A percentile compares a stretch with the other conserved stretches of the same genome.
Conservation (phyloP, 441 rosid species). For the Theobroma grandiflorum region DNA sequence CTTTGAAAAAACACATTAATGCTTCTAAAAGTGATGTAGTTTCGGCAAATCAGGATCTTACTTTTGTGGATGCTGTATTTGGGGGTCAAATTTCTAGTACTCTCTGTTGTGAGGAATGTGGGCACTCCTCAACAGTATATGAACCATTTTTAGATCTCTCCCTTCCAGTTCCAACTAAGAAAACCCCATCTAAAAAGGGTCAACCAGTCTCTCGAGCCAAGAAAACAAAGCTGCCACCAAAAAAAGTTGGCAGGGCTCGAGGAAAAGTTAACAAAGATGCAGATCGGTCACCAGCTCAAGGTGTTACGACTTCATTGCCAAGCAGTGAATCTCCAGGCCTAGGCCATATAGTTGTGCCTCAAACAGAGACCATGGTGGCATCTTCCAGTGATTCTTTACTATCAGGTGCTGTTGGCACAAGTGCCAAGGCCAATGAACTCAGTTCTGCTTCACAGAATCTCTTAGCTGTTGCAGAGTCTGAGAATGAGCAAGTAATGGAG, state of each 20-base stretch:
- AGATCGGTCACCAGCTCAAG: slow-evolving; percentile 42
- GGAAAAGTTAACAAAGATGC: slow-evolving; percentile 56
- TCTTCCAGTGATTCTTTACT: slow-evolving; percentile 46
- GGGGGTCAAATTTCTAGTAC: slow-evolving; percentile 90
- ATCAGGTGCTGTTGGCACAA: slow-evolving; percentile 37
- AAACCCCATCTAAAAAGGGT: slow-evolving; percentile 62
- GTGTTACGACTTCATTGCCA: slow-evolving; percentile 40
- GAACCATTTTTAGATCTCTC: slow-evolving; percentile 96
- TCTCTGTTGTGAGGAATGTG: slow-evolving; percentile 82
- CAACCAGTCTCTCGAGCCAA: slow-evolving; percentile 63
- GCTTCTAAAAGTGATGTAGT: slow-evolving; percentile 42
- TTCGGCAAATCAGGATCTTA: slow-evolving; percentile 49
- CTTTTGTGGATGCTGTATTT: slow-evolving; percentile 78
- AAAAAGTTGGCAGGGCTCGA: slow-evolving; percentile 53
- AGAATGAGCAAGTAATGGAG: slow-evolving; percentile 42
- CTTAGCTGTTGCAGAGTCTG: slow-evolving; percentile 37
- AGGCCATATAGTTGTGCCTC: slow-evolving; percentile 34
- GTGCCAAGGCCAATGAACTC: slow-evolving; percentile 33
- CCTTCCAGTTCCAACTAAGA: slow-evolving; percentile 86
- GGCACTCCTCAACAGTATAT: slow-evolving; percentile 79
- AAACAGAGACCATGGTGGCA: slow-evolving; percentile 39
- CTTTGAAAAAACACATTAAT: slow-evolving; percentile 50
- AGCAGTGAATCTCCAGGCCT: slow-evolving; percentile 36
- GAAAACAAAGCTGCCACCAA: slow-evolving; percentile 78
- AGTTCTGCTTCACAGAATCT: slow-evolving; percentile 45